Evolutionary conservation across 2,329 filamentous ascomycete genomes (phyloP), one percentile per base, ranked within the genome.

Genomic region (Periconia macrospinosa): DNA sequence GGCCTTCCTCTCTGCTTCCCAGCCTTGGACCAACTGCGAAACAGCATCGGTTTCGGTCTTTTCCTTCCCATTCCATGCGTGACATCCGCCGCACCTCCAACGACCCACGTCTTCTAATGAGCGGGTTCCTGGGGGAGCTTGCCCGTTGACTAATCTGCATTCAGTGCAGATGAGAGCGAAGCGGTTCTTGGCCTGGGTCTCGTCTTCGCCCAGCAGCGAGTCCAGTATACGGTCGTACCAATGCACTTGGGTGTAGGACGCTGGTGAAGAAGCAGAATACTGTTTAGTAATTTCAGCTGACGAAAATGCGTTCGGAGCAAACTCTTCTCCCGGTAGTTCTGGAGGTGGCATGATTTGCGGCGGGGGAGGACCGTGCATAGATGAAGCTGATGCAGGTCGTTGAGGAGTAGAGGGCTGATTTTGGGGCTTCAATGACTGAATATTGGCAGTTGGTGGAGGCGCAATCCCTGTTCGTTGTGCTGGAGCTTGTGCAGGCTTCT

Each of bases 201-300:
- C 94, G 67, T 99, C 94, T 69, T 99, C 94, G 47, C 94, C 94
- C 0, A 99, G 83, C 23, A 99, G 84, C 0, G 96, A 85, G 67
- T 99, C 94, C 53, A 99, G 80, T 49, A 99, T 86, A 52, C 93
- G 86, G 71, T 99, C 94, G 75, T 97, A 99, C 94, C 94, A 99
- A 68, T 89, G 87, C 15, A 86, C 78, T 60, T 73, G 63, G n/a
- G 69, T 68, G 45, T 66, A 70, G 2, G 68, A 65, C 1, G 69
- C 54, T 41, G 82, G 78, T 1, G 65, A 55, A 6, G 70, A 65
- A 2, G 69, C 53, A 3, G 70, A 60, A 47, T 69, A 69, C 47
- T 72, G 66, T 33, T 66, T 62, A 6, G 66, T 65, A 6, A 67
- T 43, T n/a, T 67, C 66, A 1, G 57, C 54, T 0, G 61, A 41